Base-by-base conservation (phyloP, 139 green algal species). In the Parachlorella kessleri region DNA sequence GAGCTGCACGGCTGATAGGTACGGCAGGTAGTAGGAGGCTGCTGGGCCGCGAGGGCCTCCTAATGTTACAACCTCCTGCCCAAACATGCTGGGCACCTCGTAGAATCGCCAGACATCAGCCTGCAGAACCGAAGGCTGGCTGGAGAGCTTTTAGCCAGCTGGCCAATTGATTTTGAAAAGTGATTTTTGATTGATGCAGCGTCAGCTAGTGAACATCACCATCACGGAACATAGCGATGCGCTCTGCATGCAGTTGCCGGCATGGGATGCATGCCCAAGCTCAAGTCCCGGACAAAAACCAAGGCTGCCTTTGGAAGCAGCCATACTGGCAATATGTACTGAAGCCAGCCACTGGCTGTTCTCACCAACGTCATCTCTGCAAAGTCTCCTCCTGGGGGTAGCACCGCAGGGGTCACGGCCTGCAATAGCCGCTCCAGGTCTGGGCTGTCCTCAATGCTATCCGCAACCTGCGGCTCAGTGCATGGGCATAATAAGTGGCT, bases 1-100 rank as follows among this genome's bases (percentile, higher is more conserved):
- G 26, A 95, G 79, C 83, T 95, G 90, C 66, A 96, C 89, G 26
- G 88, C 90, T 26, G 88, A 94, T 21, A 97, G 87, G 78, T 91
- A 94, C 2, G 93, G 93, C 75, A 95, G 87, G 70, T 90, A 97
- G 81, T 94, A 93, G 36, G 86, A 85, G 33, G 84, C 85, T 14
- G 87, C 90, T 23, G 89, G 81, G 4, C 91, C 92, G 1, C 90
- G 71, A 21, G 85, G 70, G 4, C 91, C 92, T 41, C 85, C 82
- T 6, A 81, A 32, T 2, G 74, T 81, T 53, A 64, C 33, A n/a
- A 84, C 81, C 54, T 87, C 86, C 33, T 83, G 74, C 21, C 88
- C 90, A 75, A 87, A 83, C 33, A 88, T 26, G 73, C 80, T 89
- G 23, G 87, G 78, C 42, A 85, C 84, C 28, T 84, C 68, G 75